Base-by-base conservation (phyloP, 345 rosid species). In the Gossypium australe region DNA sequence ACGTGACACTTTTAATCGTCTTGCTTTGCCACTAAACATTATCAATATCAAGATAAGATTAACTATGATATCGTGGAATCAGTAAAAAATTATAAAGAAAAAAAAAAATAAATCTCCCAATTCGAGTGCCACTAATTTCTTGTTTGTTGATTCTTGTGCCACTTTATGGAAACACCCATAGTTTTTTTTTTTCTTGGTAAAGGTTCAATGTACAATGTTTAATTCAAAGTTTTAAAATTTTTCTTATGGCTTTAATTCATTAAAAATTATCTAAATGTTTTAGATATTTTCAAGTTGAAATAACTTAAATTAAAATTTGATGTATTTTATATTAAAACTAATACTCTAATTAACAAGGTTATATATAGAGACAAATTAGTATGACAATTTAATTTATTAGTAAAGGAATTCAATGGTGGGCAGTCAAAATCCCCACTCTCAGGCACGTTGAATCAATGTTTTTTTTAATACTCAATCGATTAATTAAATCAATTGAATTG, bases 141-240 rank as follows among this genome's bases (percentile, higher is more conserved):
- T 43, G 44, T 52, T 27, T 57, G 53, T 45, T 47, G 11, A 11
- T 27, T 57, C 47, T 63, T 73, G 70, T 60, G 74, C 58, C 45
- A 47, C 73, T 38, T 38, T 67, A 53, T 29, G 20, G 48, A 48
- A 65, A 38, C 24, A 44, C 25, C 11, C 38, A 58, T 17, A 22
- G n/a, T 25, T 24, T 56, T 34, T 34, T 3, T 34, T 34, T 34
- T 34, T 29, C 38, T 34, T 18, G 8, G 43, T 12, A 41, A 4
- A 51, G 79, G 44, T 80, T 75, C 76, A 64, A n/a, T 69, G 78
- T 68, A 73, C 74, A 38, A 24, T 49, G 69, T 53, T 27, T 18
- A 70, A 52, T 27, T n/a, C 10, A 38, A 24, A 44, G 24, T 1
- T 47, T 18, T 20, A 0, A 18, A 12, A 0, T 43, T 65, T 9